phyloP scores from a whole-genome alignment of 345 rosid species.

The Litchi chinensis region DNA sequence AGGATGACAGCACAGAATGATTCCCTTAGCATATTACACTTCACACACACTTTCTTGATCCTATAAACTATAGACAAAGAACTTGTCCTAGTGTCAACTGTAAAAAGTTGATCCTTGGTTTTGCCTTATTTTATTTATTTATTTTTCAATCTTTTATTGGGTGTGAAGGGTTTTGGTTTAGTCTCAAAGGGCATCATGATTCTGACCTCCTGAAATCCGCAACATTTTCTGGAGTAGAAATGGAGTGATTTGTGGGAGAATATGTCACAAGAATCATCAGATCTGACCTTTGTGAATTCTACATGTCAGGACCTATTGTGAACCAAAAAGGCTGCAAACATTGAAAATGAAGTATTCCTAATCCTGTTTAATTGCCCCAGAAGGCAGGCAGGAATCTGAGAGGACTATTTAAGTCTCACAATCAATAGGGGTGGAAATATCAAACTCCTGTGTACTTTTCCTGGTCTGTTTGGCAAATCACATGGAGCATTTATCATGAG shows the following conservation, averaged over 20 bases:
- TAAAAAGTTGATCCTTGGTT: constrained; percentile 13
- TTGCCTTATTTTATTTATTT: background rate
- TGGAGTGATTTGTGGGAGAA: too few species aligned
- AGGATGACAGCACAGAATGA: constrained; percentile 11
- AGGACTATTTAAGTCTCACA: constrained; percentile 15
- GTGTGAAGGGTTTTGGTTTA: too few species aligned
- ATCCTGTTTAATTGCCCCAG: background rate
- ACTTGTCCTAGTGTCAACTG: background rate
- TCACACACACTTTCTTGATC: constrained; percentile 5
- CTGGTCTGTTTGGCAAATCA: constrained; percentile 2
- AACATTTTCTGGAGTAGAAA: too few species aligned
- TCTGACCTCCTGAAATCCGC: too few species aligned
- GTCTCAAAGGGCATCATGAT: too few species aligned
- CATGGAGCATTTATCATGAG: background rate
- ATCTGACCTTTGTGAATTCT: background rate
- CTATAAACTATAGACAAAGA: background rate
- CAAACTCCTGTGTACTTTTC: background rate
- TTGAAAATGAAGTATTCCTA: constrained; percentile 1
- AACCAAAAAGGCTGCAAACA: background rate
- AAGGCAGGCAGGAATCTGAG: background rate
- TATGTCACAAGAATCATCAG: background rate
- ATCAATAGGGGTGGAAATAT: constrained; percentile 10
- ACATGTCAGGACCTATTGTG: background rate
- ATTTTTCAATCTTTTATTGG: too few species aligned
- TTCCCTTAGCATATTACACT: background rate